Percentiles rank a stretch among this genome's conserved stretches.
phyloP scores from a whole-genome alignment of 1,139 yeast genomes.

The Saccharomyces hybrid region DNA sequence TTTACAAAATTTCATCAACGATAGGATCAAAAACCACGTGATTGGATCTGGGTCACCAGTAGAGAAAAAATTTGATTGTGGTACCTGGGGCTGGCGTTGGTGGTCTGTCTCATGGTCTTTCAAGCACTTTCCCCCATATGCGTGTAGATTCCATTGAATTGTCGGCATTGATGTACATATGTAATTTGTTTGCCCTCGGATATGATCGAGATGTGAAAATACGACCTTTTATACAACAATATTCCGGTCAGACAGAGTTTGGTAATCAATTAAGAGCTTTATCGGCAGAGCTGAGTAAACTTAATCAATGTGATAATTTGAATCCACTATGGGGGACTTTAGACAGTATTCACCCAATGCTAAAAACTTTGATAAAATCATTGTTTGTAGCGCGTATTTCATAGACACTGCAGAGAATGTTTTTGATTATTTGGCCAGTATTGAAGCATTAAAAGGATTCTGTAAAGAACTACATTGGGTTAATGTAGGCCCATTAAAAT shows the following conservation, averaged over 20 bases:
- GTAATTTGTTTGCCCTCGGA: constrained; percentile 49
- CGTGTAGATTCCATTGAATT: constrained; percentile 64
- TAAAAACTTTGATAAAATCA: constrained; percentile 40
- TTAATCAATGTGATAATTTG: constrained; percentile 42
- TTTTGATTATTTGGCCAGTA: constrained; percentile 59
- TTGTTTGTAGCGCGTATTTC: constrained; percentile 66
- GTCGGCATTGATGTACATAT: constrained; percentile 61
- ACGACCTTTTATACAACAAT: constrained; percentile 63
- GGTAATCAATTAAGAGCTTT: constrained; percentile 49
- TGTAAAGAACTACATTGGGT: constrained; percentile 57
- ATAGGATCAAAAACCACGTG: constrained; percentile 29
- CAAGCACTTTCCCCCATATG: constrained; percentile 33
- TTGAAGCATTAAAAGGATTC: constrained; percentile 43
- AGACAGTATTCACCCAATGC: constrained; percentile 38
- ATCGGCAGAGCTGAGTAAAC: constrained; percentile 31
- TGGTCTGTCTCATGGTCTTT: constrained; percentile 56
- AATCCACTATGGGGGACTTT: constrained; percentile 57
- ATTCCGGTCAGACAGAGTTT: constrained; percentile 54
- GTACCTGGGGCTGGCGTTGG: constrained; percentile 83
- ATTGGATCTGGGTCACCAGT: constrained; percentile 19
- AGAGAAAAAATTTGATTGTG: constrained; percentile 39
- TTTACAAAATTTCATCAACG: constrained; percentile 42
- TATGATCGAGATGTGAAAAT: constrained; percentile 27
- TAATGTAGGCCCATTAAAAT: constrained; percentile 79
- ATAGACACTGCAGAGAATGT: constrained; percentile 83